Percentiles rank a stretch among this genome's conserved stretches.
phyloP scores from a whole-genome alignment of 2,329 filamentous ascomycete genomes.

The Monosporascus sp. region DNA sequence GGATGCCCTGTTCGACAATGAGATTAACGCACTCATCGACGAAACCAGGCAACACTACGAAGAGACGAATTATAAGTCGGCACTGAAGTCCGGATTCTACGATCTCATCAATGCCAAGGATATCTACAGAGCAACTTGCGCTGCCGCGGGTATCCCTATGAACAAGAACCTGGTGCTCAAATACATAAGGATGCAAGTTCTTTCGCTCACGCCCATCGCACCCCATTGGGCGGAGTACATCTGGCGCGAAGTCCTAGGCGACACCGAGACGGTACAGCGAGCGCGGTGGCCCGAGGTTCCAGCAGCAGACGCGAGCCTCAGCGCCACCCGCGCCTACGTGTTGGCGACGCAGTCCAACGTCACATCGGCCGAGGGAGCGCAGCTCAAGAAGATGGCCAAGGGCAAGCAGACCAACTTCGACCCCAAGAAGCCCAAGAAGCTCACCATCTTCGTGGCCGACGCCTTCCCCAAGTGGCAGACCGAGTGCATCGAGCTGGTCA shows the following conservation, averaged over 20 bases:
- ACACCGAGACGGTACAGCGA: constrained; percentile 69
- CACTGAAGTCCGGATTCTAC: constrained; percentile 82
- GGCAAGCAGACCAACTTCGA: constrained; percentile 83
- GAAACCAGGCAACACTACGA: constrained; percentile 77
- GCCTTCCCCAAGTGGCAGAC: constrained; percentile 88
- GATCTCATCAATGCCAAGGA: constrained; percentile 81
- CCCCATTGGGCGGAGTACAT: constrained; percentile 95
- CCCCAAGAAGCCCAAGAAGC: constrained; percentile 84
- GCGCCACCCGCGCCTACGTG: constrained; percentile 78
- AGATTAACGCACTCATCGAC: constrained; percentile 77
- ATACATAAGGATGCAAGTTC: constrained; percentile 81
- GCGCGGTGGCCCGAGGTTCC: constrained; percentile 69
- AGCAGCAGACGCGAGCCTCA: constrained; percentile 59
- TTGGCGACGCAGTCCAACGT: constrained; percentile 68
- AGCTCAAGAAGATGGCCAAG: constrained; percentile 86
- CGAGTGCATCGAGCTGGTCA: constrained; percentile 77
- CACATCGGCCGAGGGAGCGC: constrained; percentile 75
- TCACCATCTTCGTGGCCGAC: constrained; percentile 77
- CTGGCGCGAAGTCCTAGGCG: constrained; percentile 85
- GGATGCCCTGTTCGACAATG: constrained; percentile 87
- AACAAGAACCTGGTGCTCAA: constrained; percentile 72
- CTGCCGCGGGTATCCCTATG: constrained; percentile 63
- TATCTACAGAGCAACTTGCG: constrained; percentile 58
- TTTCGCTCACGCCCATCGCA: constrained; percentile 76
- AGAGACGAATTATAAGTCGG: constrained; percentile 75